Base-by-base conservation (phyloP, 768 basidiomycete genomes). In the Termitomyces sp. region DNA sequence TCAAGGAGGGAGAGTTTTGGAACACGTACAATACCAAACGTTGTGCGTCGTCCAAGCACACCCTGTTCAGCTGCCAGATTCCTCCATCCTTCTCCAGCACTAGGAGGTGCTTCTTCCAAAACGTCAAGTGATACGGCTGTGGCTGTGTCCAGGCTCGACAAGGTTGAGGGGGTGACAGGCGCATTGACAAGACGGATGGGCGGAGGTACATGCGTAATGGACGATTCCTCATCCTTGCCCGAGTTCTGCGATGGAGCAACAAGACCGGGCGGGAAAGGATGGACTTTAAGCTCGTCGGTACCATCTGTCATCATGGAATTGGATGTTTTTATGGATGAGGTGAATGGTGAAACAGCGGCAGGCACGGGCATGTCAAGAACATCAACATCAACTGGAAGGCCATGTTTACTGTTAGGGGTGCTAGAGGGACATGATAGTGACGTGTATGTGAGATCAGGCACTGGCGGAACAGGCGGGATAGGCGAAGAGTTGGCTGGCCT, bases 81-180 rank as follows among this genome's bases (percentile, higher is more conserved):
- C 59, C 82, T 76, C 89, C 89, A 91, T 5, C 80, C 74, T 56
- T 80, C 81, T 20, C 77, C 78, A 27, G 88, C 83, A 57, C 67
- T 67, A 3, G 89, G 89, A 8, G 89, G 89, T 24, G 78, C 85
- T 36, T 89, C 86, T 60, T 91, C 89, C 16, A 89, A 72, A 6
- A 88, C 67, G 66, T 90, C 87, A 20, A 85, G 78, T 3, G 77
- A 71, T 55, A 85, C 72, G 2, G 62, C 71, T 41, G 70, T 54
- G 9, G 67, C 55, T 63, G 69, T 61, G 70, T 77, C 51, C 71
- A 71, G 55, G 53, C 50, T 58, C 8, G 65, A 59, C 39, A 65
- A 24, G 3, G 55, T 37, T 37, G 60, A 48, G 20, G 64, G 56
- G 12, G 44, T 59, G 36, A 50, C 45, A 2, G 52, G 52, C 27